Evolutionary conservation across 208 protist genomes (phyloP), one percentile per base, ranked within the genome.

Genomic region (Angomonas ambiguus): DNA sequence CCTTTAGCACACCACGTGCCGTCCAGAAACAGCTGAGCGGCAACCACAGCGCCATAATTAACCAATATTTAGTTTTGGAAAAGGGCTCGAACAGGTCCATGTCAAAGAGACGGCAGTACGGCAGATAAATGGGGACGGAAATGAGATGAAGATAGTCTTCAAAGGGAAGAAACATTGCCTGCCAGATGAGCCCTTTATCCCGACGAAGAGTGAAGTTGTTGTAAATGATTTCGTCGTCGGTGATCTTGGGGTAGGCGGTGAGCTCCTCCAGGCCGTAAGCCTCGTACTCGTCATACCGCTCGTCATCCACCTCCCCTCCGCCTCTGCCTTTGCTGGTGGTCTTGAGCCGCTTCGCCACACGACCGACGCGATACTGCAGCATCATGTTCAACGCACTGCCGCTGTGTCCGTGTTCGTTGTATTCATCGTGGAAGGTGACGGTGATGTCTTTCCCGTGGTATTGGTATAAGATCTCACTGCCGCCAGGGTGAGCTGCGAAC

Each of bases 401-500:
- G 13, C 76, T 77, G 71, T 82, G 73, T 2, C 76, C 76, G 64
- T 86, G 80, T 22, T 68, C 59, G 60, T 86, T 67, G 69, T 77
- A 75, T 71, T 82, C 77, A 31, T 86, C 76, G 51, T 82, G 80
- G 45, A 82, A 82, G 16, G 72, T 64, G 1, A 68, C 33, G 16
- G 67, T 76, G 25, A 86, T 72, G 45, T 78, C 73, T 69, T 80
- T 79, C 25, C 72, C 76, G 28, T 79, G 51, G 71, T 75, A 82
- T 35, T 77, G 62, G 27, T 77, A 49, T 42, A 94, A 85, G 34
- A 87, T 76, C 2, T 55, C 42, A 0, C 27, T 58, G 33, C 92
- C 92, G 53, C 92, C 87, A 4, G 92, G 88, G 68, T 97, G 90
- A 1, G 38, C 72, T 22, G 63, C 68, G 25, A 84, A 93, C 31